These are phyloP conservation scores for Fonsecaea pugnacius DNA, from an alignment of 2,329 filamentous ascomycete genomes.

Conservation along the genomic window DNA sequence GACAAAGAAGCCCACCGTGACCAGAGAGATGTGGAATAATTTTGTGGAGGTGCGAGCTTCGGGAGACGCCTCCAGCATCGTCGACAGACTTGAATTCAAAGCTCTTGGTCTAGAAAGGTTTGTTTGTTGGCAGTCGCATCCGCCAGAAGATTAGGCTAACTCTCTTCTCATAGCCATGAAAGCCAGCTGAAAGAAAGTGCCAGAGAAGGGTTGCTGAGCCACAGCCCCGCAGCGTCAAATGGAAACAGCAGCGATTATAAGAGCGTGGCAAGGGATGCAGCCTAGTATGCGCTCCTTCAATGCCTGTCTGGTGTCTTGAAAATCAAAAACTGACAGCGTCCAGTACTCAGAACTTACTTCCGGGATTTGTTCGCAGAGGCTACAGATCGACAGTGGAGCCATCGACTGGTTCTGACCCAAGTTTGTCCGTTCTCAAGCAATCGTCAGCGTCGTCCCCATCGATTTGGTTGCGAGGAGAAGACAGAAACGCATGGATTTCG, in stretches of 20 bases:
- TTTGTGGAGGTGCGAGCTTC: slow-evolving; percentile 22
- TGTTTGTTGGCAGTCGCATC: background rate
- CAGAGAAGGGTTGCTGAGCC: slow-evolving; percentile 2
- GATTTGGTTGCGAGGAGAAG: slow-evolving; percentile 24
- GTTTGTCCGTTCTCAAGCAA: slow-evolving; percentile 19
- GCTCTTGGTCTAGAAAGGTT: slow-evolving; percentile 20
- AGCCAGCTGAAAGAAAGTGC: slow-evolving; percentile 23
- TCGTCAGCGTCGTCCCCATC: slow-evolving; percentile 21
- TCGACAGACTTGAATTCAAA: slow-evolving; percentile 13
- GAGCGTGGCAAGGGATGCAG: background rate
- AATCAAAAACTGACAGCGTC: slow-evolving; percentile 12
- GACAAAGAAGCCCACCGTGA: slow-evolving; percentile 30
- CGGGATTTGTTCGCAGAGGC: slow-evolving; percentile 8
- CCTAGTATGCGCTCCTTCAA: slow-evolving; percentile 15
- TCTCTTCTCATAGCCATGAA: slow-evolving; percentile 5
- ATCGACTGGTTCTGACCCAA: slow-evolving; percentile 21
- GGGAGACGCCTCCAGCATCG: background rate
- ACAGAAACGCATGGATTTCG: slow-evolving; percentile 20
- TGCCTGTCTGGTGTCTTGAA: background rate
- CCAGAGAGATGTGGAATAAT: slow-evolving; percentile 27
- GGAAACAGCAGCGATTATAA: slow-evolving; percentile 5
- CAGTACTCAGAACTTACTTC: slow-evolving; percentile 12
- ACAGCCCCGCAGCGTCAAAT: slow-evolving; percentile 16
- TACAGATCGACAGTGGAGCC: slow-evolving; percentile 15
- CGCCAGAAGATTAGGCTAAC: slow-evolving; percentile 13